phyloP scores from a whole-genome alignment of 176 grass and related monocot genomes.

The Musa itinerans region DNA sequence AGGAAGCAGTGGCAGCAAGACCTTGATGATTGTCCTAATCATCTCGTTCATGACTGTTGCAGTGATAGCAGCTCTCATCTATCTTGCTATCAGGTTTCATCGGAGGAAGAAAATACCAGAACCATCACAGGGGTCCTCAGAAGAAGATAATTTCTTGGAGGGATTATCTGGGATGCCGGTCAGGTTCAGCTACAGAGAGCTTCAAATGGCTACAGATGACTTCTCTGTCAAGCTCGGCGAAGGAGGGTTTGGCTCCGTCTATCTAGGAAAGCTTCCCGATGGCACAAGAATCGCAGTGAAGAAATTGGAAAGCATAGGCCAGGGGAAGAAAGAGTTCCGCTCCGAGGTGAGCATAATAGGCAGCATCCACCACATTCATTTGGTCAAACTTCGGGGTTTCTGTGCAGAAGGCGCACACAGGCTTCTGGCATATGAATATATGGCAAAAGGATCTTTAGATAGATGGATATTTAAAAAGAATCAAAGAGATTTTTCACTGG shows the following conservation, averaged over 20 bases:
- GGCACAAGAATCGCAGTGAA: slow-evolving; percentile 73
- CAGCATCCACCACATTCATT: slow-evolving; percentile 94
- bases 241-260: slow-evolving; percentile 91
- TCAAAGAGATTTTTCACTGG: slow-evolving; percentile 24
- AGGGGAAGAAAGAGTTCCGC: slow-evolving; percentile 93
- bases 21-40: slow-evolving; percentile 36
- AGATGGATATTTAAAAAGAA: slow-evolving; percentile 71
- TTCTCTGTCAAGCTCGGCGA: slow-evolving; percentile 84
- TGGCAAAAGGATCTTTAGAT: slow-evolving; percentile 80
- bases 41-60: slow-evolving; percentile 42
- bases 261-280: slow-evolving; percentile 64
- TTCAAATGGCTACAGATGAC: slow-evolving; percentile 71
- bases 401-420: slow-evolving; percentile 60
- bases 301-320: slow-evolving; percentile 81
- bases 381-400: slow-evolving; percentile 84
- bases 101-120: slow-evolving; percentile 32
- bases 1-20: slow-evolving; percentile 13
- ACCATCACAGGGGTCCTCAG: slow-evolving; percentile 50
- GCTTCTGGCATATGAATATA: slow-evolving; percentile 88
- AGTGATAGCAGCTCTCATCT: slow-evolving; percentile 50
- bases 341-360: slow-evolving; percentile 87
- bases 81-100: slow-evolving; percentile 49
- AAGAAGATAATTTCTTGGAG: slow-evolving; percentile 76
- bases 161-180: slow-evolving; percentile 61
- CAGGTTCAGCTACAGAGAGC: slow-evolving; percentile 72